Evolutionary conservation across 352 stramenopile genomes (phyloP).

Genomic region (Pythium volutum): DNA sequence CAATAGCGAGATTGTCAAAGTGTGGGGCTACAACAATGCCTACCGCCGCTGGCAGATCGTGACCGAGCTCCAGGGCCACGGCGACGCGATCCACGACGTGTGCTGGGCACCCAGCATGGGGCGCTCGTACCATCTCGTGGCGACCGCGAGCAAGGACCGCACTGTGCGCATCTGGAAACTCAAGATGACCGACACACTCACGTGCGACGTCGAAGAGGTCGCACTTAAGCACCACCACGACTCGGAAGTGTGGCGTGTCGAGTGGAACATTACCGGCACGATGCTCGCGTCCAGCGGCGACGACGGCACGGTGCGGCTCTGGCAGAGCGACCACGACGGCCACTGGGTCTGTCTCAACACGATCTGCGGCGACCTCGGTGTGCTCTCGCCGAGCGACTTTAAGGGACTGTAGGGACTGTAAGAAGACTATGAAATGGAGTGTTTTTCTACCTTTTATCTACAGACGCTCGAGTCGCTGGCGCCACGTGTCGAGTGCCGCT

Average conservation of each 20-base stretch:
- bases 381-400: conserved; percentile 30
- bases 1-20: conserved; percentile 83
- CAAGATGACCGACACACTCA: conserved; percentile 65
- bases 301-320: conserved; percentile 94
- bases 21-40: conserved; percentile 91
- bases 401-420: conserved; percentile 8
- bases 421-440: conserved; percentile 1
- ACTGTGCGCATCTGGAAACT: conserved; percentile 88
- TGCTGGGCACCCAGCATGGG: conserved; percentile 96
- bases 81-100: conserved; percentile 92
- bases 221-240: conserved; percentile 81
- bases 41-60: conserved; percentile 85
- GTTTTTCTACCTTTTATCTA: conserved; percentile 1
- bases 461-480: conserved; percentile 30
- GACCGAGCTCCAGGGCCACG: conserved; percentile 80
- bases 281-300: conserved; percentile 94
- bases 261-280: conserved; percentile 97
- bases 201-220: conserved; percentile 70
- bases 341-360: conserved; percentile 91
- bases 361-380: conserved; percentile 69
- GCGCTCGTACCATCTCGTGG: conserved; percentile 91
- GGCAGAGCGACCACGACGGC: conserved; percentile 91
- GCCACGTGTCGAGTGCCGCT: conserved; percentile 46
- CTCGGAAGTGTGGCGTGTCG: conserved; percentile 93
- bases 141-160: conserved; percentile 90